phyloP scores from a whole-genome alignment of 805 yeast genomes.

The Kuraishia cidri region DNA sequence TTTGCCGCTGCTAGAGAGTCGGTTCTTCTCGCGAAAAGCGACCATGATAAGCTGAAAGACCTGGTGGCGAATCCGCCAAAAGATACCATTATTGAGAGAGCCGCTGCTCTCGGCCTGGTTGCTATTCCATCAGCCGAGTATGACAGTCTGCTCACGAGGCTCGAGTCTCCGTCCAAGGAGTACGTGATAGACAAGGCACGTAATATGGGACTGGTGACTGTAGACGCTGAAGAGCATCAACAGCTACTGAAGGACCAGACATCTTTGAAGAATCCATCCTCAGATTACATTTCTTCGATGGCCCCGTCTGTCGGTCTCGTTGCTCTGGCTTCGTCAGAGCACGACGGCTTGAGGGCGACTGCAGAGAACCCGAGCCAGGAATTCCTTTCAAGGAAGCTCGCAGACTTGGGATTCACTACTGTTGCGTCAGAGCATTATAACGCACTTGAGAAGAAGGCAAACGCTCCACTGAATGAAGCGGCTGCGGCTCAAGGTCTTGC shows the following conservation, averaged over 20 bases:
- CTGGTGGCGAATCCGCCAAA: too few species aligned
- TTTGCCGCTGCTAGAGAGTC: background rate
- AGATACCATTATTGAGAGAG: slow-evolving; percentile 14
- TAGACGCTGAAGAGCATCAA: too few species aligned
- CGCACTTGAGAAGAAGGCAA: background rate
- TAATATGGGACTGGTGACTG: too few species aligned
- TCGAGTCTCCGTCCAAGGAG: slow-evolving; percentile 10
- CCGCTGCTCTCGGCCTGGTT: slow-evolving; percentile 16
- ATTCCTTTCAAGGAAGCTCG: background rate
- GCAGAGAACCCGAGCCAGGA: background rate
- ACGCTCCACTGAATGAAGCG: background rate
- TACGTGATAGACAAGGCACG: slow-evolving; percentile 13
- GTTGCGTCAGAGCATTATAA: background rate
- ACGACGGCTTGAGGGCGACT: too few species aligned
- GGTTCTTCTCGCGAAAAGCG: background rate
- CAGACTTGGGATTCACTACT: background rate
- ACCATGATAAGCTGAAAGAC: background rate
- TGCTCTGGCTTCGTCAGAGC: too few species aligned
- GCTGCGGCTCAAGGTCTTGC: too few species aligned
- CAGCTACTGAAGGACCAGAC: too few species aligned
- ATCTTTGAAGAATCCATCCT: too few species aligned
- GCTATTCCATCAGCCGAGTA: slow-evolving; percentile 14
- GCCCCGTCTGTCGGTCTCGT: background rate
- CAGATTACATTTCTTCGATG: background rate
- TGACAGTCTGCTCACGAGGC: slow-evolving; percentile 8